Base-by-base conservation (phyloP, 2,329 filamentous ascomycete genomes). In the Drechslerella dactyloides region DNA sequence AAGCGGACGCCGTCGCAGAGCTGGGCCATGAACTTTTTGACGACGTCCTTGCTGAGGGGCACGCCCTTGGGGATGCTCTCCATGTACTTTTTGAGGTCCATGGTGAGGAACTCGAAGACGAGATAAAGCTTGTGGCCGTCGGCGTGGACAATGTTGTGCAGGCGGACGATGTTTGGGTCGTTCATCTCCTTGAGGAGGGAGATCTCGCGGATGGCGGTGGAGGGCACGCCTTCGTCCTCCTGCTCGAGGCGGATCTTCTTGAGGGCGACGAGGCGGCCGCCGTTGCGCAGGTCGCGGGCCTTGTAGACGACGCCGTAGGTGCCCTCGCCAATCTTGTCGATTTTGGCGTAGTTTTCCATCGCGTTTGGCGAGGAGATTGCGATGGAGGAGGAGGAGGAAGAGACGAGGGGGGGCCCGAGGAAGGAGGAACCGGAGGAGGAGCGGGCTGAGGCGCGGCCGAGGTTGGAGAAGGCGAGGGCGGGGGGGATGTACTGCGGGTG, bases 281-380 rank as follows among this genome's bases (percentile, higher is more conserved):
- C 85, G 78, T 93, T 89, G 75, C 86, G 86, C 72, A 96, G 88
- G 80, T 96, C 92, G 75, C 89, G 87, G 69, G 92, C 92, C 81
- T 96, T 96, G 86, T 96, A 96, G 74, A 96, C 92, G 74, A 96
- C 92, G 80, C 92, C 92, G 79, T 96, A 96, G 15, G 92, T 96
- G 94, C 92, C 92, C 86, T 96, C 92, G 81, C 92, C 92, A 78
- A 96, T 92, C 84, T 96, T 96, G 83, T 96, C 92, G 78, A 96
- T 86, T 83, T 96, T 96, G 82, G 96, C 90, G 81, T 96, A 96
- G 82, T 96, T 96, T 81, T 96, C 91, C 92, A 96, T 96, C 75
- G 73, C 80, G 57, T 52, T 55, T 48, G 59, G 24, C 17, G 55
- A 42, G 17, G 30, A 68, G 23, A 10, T 17, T 30, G 40, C 40